Percentiles rank a stretch among this genome's conserved stretches.
phyloP scores from a whole-genome alignment of 2,329 filamentous ascomycete species.

The Claviceps quebecensis region DNA sequence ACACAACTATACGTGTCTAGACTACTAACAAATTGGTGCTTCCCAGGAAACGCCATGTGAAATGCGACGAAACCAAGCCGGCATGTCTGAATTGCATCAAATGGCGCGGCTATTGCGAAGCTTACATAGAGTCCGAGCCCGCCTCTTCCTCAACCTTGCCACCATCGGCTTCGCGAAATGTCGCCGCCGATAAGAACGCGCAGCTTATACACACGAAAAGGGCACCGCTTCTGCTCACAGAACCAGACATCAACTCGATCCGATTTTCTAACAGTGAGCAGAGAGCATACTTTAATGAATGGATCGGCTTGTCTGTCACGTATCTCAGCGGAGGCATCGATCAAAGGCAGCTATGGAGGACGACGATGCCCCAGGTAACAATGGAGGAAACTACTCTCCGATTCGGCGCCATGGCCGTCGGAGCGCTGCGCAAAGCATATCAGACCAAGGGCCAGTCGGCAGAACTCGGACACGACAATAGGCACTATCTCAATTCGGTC shows the following conservation, averaged over 20 bases:
- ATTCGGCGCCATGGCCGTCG: slow-evolving; percentile 27
- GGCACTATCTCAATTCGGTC: slow-evolving; percentile 26
- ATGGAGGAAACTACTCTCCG: slow-evolving; percentile 23
- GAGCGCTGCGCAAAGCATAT: slow-evolving; percentile 23
- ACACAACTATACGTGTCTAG: not conserved
- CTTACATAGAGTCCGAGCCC: slow-evolving; percentile 14
- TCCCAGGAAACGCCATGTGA: slow-evolving; percentile 26
- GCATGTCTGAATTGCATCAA: slow-evolving; percentile 27
- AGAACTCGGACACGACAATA: slow-evolving; percentile 15
- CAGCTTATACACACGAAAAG: slow-evolving; percentile 19
- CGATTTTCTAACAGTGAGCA: slow-evolving; percentile 22
- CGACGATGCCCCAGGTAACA: slow-evolving; percentile 26
- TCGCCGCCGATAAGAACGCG: slow-evolving; percentile 7
- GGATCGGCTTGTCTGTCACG: slow-evolving; percentile 19
- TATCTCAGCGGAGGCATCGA: slow-evolving; percentile 23
- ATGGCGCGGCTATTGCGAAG: slow-evolving; percentile 26
- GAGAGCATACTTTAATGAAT: slow-evolving; percentile 24
- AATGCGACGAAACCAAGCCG: slow-evolving; percentile 28
- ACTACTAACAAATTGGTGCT: not conserved
- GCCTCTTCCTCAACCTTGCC: slow-evolving; percentile 4
- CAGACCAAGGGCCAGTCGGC: slow-evolving; percentile 11
- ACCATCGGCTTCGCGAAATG: not conserved
- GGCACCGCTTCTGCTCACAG: slow-evolving; percentile 16
- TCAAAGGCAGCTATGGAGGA: slow-evolving; percentile 23
- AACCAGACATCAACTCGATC: slow-evolving; percentile 20